phyloP scores from a whole-genome alignment of 768 basidiomycete genomes.

The Neoboletus magnificus region DNA sequence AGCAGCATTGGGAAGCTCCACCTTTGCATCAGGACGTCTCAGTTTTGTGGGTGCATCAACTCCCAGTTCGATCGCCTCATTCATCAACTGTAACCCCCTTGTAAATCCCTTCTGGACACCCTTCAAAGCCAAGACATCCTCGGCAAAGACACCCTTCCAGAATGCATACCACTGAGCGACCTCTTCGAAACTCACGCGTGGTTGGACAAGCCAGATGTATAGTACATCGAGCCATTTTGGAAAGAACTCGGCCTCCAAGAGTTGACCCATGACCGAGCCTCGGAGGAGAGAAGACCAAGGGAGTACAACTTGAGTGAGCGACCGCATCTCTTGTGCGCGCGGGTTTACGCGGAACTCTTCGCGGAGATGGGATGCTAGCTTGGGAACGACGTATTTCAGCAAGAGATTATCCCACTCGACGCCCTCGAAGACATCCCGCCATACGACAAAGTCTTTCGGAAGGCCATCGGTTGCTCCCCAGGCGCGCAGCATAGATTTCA shows the following conservation, averaged over 20 bases:
- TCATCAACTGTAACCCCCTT: slow-evolving; percentile 89
- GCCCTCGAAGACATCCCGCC: slow-evolving; percentile 82
- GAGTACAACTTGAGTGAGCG: slow-evolving; percentile 65
- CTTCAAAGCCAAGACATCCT: slow-evolving; percentile 58
- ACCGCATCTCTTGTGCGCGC: slow-evolving; percentile 81
- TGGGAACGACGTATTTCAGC: slow-evolving; percentile 89
- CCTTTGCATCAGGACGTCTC: slow-evolving; percentile 61
- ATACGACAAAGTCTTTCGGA: slow-evolving; percentile 70
- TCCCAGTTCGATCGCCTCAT: slow-evolving; percentile 86
- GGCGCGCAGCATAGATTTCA: slow-evolving; percentile 70
- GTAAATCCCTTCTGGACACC: slow-evolving; percentile 80
- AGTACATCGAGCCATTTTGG: slow-evolving; percentile 94
- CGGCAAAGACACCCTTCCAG: slow-evolving; percentile 82
- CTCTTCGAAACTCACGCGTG: slow-evolving; percentile 83
- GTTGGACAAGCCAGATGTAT: slow-evolving; percentile 91
- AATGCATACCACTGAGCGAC: slow-evolving; percentile 90
- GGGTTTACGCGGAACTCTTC: slow-evolving; percentile 91
- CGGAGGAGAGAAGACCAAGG: slow-evolving; percentile 76
- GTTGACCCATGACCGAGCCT: slow-evolving; percentile 71
- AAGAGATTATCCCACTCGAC: slow-evolving; percentile 90
- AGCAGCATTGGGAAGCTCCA: slow-evolving; percentile 39
- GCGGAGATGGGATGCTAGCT: slow-evolving; percentile 78
- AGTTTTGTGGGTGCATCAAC: slow-evolving; percentile 67
- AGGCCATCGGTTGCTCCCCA: slow-evolving; percentile 75
- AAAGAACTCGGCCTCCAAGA: slow-evolving; percentile 92